These are phyloP conservation scores for Candida nemodendra DNA, from an alignment of 805 yeast genomes.

Conservation along the genomic window DNA sequence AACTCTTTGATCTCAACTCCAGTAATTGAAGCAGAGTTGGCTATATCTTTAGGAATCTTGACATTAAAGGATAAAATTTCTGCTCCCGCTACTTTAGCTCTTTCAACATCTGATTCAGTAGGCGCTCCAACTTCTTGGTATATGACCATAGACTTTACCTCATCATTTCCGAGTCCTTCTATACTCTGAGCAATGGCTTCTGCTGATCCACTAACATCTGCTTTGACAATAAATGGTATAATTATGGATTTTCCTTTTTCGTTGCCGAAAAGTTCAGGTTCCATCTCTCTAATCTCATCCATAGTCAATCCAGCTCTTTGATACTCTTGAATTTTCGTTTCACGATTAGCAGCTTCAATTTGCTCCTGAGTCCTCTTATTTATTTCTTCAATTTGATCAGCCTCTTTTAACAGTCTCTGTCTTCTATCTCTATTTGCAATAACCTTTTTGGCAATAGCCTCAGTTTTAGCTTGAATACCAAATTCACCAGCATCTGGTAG, in stretches of 20 bases:
- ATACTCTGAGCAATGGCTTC: conserved; percentile 90
- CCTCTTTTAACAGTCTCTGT: conserved; percentile 51
- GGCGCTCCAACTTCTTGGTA: conserved; percentile 78
- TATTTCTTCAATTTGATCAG: conserved; percentile 63
- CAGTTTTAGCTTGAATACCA: conserved; percentile 72
- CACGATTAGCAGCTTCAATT: conserved; percentile 49
- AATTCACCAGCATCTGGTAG: conserved; percentile 90
- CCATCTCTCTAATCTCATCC: conserved; percentile 41
- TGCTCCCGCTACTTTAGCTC: conserved; percentile 72
- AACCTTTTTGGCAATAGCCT: conserved; percentile 73
- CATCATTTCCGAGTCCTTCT: conserved; percentile 80
- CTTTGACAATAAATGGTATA: conserved; percentile 70
- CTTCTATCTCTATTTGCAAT: conserved; percentile 60
- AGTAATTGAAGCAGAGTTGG: conserved; percentile 52
- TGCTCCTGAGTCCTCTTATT: conserved; percentile 64
- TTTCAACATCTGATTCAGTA: conserved; percentile 60
- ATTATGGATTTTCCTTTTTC: conserved; percentile 32
- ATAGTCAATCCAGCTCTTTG: conserved; percentile 58
- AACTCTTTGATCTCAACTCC: conserved; percentile 61
- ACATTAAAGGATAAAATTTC: conserved; percentile 77
- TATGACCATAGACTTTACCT: conserved; percentile 68
- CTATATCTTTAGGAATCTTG: conserved; percentile 61
- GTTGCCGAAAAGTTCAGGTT: conserved; percentile 32
- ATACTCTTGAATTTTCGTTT: conserved; percentile 55
- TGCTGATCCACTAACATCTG: conserved; percentile 92